Conservation (phyloP, 1,284 basidiomycete species). For the Trametes hirsuta region DNA sequence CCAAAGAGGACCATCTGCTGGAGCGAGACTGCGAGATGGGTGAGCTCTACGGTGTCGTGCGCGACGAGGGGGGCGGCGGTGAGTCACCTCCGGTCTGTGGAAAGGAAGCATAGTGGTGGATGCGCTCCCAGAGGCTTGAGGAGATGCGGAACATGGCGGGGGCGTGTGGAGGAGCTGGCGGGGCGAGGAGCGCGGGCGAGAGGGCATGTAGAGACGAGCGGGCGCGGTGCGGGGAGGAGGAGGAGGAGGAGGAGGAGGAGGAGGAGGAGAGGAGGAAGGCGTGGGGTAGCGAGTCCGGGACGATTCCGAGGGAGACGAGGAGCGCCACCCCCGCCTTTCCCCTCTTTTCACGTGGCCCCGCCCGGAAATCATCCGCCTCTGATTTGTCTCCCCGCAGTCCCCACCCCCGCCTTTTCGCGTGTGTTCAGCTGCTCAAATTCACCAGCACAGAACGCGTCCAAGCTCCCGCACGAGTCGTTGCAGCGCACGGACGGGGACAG, state of each 20-base stretch:
- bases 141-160: constrained; percentile 65
- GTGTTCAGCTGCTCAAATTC: too few relatives aligned
- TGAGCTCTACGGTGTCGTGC: not conserved
- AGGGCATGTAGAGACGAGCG: constrained; percentile 5
- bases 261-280: not conserved
- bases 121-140: constrained; percentile 87
- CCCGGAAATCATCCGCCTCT: not conserved
- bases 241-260: not conserved
- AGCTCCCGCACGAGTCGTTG: too few relatives aligned
- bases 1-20: constrained; percentile 92
- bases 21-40: constrained; percentile 67
- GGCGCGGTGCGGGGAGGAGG: not conserved
- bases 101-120: constrained; percentile 93
- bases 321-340: constrained; percentile 4
- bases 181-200: not conserved
- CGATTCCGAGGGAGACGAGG: constrained; percentile 8
- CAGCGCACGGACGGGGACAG: too few relatives aligned
- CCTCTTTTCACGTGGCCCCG: not conserved
- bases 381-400: not conserved
- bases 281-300: constrained; percentile 3
- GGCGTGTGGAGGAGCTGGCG: not conserved
- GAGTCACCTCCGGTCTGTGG: constrained; percentile 86
- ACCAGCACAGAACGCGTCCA: too few relatives aligned
- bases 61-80: not conserved
- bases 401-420: not conserved